These are phyloP conservation scores for Strobilomyces dryophilus DNA, from an alignment of 768 basidiomycete species.

Conservation along the genomic window DNA sequence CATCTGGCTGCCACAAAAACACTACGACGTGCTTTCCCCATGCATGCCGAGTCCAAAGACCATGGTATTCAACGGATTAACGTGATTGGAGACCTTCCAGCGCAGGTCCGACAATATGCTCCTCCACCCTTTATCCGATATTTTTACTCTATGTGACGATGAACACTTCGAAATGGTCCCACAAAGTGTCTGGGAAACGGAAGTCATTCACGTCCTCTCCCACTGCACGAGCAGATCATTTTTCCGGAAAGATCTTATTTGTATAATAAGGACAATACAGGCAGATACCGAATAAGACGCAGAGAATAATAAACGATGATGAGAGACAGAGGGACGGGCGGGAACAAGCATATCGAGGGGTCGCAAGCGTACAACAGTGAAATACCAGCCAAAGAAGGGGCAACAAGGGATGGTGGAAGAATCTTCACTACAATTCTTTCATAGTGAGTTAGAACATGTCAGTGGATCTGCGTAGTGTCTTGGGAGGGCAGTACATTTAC, in stretches of 20 bases:
- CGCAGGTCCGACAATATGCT: not conserved
- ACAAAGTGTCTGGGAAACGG: not conserved
- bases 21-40: not conserved
- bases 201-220: not conserved
- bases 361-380: slow-evolving; percentile 27
- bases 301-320: slow-evolving; percentile 24
- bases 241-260: slow-evolving; percentile 3
- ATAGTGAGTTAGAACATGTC: not conserved
- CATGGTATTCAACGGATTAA: not conserved
- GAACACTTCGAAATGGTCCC: not conserved
- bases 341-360: slow-evolving; percentile 26
- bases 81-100: not conserved
- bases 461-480: not conserved
- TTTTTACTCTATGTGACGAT: not conserved
- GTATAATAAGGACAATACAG: slow-evolving; percentile 26
- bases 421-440: not conserved
- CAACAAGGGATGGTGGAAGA: slow-evolving; percentile 4
- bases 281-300: slow-evolving; percentile 25
- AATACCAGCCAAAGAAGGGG: slow-evolving; percentile 4
- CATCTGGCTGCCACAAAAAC: not conserved
- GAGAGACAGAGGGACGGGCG: slow-evolving; percentile 11
- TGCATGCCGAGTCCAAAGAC: not conserved
- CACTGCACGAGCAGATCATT: not conserved
- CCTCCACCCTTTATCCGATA: slow-evolving; percentile 2
- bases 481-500: not conserved